These are phyloP conservation scores for Leishmania braziliensis DNA, from an alignment of 208 protist species.

Conservation along the genomic window DNA sequence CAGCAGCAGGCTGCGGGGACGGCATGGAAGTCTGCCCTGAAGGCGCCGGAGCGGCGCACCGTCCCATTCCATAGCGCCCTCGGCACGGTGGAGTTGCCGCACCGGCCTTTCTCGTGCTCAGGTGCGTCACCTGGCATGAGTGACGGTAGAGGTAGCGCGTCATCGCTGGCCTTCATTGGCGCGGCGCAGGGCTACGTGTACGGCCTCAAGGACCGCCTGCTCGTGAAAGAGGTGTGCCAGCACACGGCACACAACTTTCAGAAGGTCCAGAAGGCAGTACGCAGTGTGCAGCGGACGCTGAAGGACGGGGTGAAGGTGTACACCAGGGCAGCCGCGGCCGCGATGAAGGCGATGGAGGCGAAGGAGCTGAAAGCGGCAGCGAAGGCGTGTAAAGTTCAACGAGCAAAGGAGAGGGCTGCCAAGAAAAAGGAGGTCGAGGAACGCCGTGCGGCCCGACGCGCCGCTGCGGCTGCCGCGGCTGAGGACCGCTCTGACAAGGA, in stretches of 20 bases:
- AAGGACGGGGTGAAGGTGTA: conserved; percentile 37
- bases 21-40: conserved; percentile 60
- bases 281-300: conserved; percentile 47
- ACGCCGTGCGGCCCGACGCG: conserved; percentile 30
- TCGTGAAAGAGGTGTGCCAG: conserved; percentile 52
- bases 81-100: conserved; percentile 66
- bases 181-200: conserved; percentile 64
- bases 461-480: conserved; percentile 26
- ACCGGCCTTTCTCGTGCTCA: conserved; percentile 41
- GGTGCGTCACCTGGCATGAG: conserved; percentile 13
- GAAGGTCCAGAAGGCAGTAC: conserved; percentile 43
- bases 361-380: conserved; percentile 45
- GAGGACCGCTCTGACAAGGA: conserved; percentile 30
- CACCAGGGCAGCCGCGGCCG: conserved; percentile 38
- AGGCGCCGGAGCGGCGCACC: conserved; percentile 44
- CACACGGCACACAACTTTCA: conserved; percentile 51
- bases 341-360: conserved; percentile 42
- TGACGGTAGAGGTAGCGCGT: conserved; percentile 20
- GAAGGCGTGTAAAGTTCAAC: conserved; percentile 26
- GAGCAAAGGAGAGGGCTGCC: conserved; percentile 41
- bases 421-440: conserved; percentile 41
- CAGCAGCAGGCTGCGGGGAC: conserved; percentile 20
- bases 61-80: conserved; percentile 45
- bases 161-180: conserved; percentile 52
- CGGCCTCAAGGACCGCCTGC: conserved; percentile 48